Evolutionary conservation across 2,329 filamentous ascomycete genomes (phyloP), one percentile per base, ranked within the genome.

Genomic region (Stemphylium beticola): DNA sequence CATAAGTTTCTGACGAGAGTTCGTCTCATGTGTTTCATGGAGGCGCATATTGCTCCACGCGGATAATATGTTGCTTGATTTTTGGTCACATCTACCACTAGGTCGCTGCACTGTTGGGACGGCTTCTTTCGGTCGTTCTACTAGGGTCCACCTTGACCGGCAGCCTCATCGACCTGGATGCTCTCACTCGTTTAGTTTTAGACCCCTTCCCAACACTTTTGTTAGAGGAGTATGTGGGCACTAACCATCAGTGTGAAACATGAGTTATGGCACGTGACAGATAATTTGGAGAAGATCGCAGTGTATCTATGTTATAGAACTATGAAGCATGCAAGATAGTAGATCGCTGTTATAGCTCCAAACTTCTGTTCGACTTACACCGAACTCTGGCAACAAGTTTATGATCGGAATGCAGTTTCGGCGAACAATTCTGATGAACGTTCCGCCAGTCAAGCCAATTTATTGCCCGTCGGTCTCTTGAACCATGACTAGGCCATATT

Each of bases 21-120:
- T 56, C 43, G 49, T 49, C 43, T 43, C 33, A 36, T 43, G 39
- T 39, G 53, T 56, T 56, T 56, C 53, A 56, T 20, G 14, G 33
- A 44, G 20, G 40, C 50, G 24, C 44, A 36, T 53, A 22, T 17
- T 29, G 50, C 38, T 36, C 17, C 37, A 42, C 31, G 33, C 36
- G 4, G 22, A 18, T n/a, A 8, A 11, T 14, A n/a, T 9, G 32
- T 26, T 38, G 31, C 36, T 39, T 40, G 33, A 11, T 12, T 14
- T n/a, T 24, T 33, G 20, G 11, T 33, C 29, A 29, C 4, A 11
- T 46, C 8, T 24, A 11, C 41, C 22, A 20, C 17, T 41, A 20
- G 20, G 31, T 33, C 32, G n/a, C 4, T n/a, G 22, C 36, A n/a
- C 40, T 20, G 42, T 41, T 32, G 26, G 44, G 26, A 24, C 26